phyloP scores from a whole-genome alignment of 108 stramenopile species.

The Nitzschia sp. region DNA sequence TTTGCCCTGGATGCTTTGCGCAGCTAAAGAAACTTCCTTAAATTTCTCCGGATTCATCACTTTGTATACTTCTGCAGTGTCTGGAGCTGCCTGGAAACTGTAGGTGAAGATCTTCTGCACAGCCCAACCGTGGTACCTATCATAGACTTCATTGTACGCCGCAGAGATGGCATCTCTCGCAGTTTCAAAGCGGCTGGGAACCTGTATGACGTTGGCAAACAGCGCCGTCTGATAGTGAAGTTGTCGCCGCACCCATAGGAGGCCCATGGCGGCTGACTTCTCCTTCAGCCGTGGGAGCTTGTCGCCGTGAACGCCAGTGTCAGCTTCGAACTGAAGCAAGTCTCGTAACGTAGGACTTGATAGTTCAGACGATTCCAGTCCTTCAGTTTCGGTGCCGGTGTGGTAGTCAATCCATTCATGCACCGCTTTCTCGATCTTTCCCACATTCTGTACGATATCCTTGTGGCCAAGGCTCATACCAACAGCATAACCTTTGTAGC shows the following conservation, averaged over 20 bases:
- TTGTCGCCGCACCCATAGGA: conserved; percentile 71
- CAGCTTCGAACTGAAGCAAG: conserved; percentile 52
- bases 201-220: conserved; percentile 55
- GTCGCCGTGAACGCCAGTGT: conserved; percentile 42
- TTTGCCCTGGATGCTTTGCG: conserved; percentile 5
- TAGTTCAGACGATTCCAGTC: not conserved
- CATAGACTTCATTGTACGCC: conserved; percentile 68
- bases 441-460: conserved; percentile 77
- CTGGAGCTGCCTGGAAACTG: conserved; percentile 70
- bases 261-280: conserved; percentile 59
- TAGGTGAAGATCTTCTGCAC: conserved; percentile 73
- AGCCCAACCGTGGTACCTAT: conserved; percentile 67
- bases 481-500: conserved; percentile 74
- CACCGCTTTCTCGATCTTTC: conserved; percentile 66
- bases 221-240: conserved; percentile 60
- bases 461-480: conserved; percentile 73
- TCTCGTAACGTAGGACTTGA: conserved; percentile 55
- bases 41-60: conserved; percentile 58
- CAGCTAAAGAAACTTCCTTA: conserved; percentile 38
- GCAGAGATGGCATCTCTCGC: conserved; percentile 45
- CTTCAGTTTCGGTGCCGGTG: not conserved
- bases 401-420: conserved; percentile 43
- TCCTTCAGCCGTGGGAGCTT: conserved; percentile 64
- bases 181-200: conserved; percentile 44
- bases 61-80: conserved; percentile 46